Evolutionary conservation across 2,329 filamentous ascomycete species (phyloP).

Genomic region (Hypoxylon sp.): DNA sequence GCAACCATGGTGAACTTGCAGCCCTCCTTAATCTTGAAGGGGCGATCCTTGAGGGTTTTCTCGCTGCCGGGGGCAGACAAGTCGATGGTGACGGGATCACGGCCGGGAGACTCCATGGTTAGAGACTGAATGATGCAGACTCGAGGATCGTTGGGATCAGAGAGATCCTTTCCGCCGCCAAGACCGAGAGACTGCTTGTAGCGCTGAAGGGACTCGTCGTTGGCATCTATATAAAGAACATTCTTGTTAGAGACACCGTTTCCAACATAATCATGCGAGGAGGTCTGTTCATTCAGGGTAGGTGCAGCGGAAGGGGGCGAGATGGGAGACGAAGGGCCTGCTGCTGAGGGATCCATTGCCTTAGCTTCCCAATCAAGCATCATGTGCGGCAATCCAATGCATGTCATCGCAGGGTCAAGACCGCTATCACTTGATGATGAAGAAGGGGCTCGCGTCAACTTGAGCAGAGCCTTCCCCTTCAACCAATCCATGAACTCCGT

Average conservation of each 20-base stretch:
- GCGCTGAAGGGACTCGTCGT: slow-evolving; percentile 94
- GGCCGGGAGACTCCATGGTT: slow-evolving; percentile 87
- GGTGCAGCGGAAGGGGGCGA: slow-evolving; percentile 8
- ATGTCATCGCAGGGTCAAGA: slow-evolving; percentile 49
- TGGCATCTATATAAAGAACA: slow-evolving; percentile 64
- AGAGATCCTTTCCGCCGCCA: slow-evolving; percentile 78
- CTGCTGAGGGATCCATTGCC: slow-evolving; percentile 10
- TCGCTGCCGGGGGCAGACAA: slow-evolving; percentile 81
- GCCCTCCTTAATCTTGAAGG: slow-evolving; percentile 98
- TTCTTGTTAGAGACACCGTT: slow-evolving; percentile 43
- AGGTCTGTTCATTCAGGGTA: slow-evolving; percentile 18
- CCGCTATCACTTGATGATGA: slow-evolving; percentile 39
- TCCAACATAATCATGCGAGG: slow-evolving; percentile 6
- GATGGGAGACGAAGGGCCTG: slow-evolving; percentile 5
- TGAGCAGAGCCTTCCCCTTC: slow-evolving; percentile 25
- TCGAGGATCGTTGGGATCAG: slow-evolving; percentile 84
- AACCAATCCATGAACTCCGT: slow-evolving; percentile 36
- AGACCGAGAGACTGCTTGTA: slow-evolving; percentile 98
- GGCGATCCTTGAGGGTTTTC: slow-evolving; percentile 85
- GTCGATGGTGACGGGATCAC: slow-evolving; percentile 89
- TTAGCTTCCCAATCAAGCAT: slow-evolving; percentile 26
- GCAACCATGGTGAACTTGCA: slow-evolving; percentile 95
- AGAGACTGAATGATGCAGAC: slow-evolving; percentile 95
- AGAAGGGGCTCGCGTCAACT: slow-evolving; percentile 24
- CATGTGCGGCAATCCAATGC: slow-evolving; percentile 44